A percentile compares a stretch with the other conserved stretches of the same genome.
Evolutionary conservation across 1,284 basidiomycete genomes (phyloP).

Genomic region (Heterobasidion parviporum): DNA sequence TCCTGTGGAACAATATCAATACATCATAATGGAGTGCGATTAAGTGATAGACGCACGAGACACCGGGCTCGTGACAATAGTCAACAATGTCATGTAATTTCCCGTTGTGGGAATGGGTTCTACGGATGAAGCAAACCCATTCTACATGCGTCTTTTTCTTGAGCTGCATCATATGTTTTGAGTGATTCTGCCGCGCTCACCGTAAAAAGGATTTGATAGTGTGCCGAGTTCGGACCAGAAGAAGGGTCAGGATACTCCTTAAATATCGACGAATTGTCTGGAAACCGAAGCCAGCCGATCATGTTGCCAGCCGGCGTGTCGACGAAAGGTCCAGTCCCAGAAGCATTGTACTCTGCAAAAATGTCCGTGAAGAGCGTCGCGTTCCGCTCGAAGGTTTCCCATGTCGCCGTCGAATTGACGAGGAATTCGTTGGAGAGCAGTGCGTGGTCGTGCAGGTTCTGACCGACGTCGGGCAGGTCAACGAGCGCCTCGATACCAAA

Average conservation of each 20-base stretch:
- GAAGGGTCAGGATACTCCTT: slow-evolving; percentile 9
- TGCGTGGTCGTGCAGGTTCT: slow-evolving; percentile 34
- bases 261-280: slow-evolving; percentile 7
- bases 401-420: slow-evolving; percentile 21
- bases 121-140: background rate
- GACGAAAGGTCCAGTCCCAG: background rate
- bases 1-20: slow-evolving; percentile 16
- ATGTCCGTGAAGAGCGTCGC: slow-evolving; percentile 11
- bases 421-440: slow-evolving; percentile 19
- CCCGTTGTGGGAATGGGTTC: background rate
- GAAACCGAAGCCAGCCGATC: slow-evolving; percentile 12
- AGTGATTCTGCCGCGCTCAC: background rate
- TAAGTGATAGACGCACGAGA: background rate
- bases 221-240: slow-evolving; percentile 13
- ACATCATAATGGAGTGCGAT: too few relatives aligned
- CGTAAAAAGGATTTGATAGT: slow-evolving; percentile 9
- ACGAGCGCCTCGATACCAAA: slow-evolving; percentile 21
- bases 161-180: too few relatives aligned
- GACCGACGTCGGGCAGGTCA: slow-evolving; percentile 28
- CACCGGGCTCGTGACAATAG: background rate
- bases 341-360: background rate
- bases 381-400: slow-evolving; percentile 16
- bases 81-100: background rate
- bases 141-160: background rate
- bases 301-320: background rate